Evolutionary conservation across 352 stramenopile genomes (phyloP).

Genomic region (Aphanomyces stellatus): DNA sequence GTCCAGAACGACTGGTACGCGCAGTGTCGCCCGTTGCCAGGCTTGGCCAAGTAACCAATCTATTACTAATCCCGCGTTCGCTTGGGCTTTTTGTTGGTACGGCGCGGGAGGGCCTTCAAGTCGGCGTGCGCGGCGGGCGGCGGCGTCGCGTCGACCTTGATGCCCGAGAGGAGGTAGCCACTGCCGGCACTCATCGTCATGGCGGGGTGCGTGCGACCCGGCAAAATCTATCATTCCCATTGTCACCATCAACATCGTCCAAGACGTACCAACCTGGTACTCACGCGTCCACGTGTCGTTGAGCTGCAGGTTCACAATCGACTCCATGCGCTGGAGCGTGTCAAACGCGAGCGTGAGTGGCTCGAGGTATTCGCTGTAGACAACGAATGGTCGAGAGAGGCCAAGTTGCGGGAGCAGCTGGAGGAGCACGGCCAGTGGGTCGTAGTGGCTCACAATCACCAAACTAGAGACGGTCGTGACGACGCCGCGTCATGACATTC

Average conservation of each 20-base stretch:
- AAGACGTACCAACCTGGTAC: conserved; percentile 67
- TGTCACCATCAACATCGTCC: neutral
- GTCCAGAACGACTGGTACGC: neutral
- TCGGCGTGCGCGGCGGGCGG: neutral
- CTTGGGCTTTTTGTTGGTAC: conserved; percentile 10
- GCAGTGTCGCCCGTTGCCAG: conserved; percentile 13
- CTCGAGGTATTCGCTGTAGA: conserved; percentile 87
- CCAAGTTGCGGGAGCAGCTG: conserved; percentile 85
- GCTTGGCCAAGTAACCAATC: neutral
- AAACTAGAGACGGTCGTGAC: conserved; percentile 37
- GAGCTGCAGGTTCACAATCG: conserved; percentile 90
- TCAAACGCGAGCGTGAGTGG: conserved; percentile 87
- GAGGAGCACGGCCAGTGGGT: conserved; percentile 81
- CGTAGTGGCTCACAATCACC: conserved; percentile 87
- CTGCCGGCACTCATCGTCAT: conserved; percentile 97
- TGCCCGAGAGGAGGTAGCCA: conserved; percentile 91
- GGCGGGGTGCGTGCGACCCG: conserved; percentile 89
- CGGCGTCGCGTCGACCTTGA: conserved; percentile 64
- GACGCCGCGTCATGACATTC: conserved; percentile 22
- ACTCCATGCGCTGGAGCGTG: conserved; percentile 81
- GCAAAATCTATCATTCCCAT: conserved; percentile 36
- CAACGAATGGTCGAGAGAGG: conserved; percentile 90
- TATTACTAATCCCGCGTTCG: neutral
- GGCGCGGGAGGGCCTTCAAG: conserved; percentile 11
- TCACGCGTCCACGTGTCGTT: conserved; percentile 94